Evolutionary conservation across 306 rosid genomes (phyloP).

Genomic region (Casuarina glauca): DNA sequence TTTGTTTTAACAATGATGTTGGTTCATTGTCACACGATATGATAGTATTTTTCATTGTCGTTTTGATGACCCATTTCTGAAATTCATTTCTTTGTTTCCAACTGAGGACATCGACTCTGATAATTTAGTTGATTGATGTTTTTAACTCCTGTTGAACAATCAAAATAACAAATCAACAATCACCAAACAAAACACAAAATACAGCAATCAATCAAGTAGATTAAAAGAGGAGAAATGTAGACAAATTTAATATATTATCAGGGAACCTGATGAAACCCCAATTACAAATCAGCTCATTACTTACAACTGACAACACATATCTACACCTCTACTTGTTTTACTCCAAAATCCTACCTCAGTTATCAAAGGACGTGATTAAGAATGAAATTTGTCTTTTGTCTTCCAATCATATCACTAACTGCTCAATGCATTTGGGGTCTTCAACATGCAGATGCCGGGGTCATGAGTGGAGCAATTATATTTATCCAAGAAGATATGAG

Average conservation of each 20-base stretch:
- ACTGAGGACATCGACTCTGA: too few species aligned
- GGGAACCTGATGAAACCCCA: too few species aligned
- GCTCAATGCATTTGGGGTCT: constrained; percentile 9
- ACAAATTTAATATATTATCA: too few species aligned
- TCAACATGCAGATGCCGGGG: constrained; percentile 81
- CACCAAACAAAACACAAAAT: too few species aligned
- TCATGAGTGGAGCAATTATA: constrained; percentile 97
- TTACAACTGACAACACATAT: constrained; percentile 47
- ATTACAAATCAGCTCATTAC: too few species aligned
- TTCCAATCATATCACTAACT: neutral
- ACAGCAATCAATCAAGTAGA: too few species aligned
- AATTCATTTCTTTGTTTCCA: too few species aligned
- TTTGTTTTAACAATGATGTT: too few species aligned
- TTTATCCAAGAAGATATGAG: constrained; percentile 86
- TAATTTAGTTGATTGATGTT: too few species aligned
- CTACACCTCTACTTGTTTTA: constrained; percentile 75
- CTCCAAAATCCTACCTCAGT: neutral
- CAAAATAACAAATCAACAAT: too few species aligned
- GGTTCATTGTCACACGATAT: neutral
- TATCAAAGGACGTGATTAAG: neutral
- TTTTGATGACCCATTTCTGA: neutral
- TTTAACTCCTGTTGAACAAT: neutral
- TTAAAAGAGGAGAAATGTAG: too few species aligned
- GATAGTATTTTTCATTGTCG: neutral
- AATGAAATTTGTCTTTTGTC: neutral